A percentile compares a stretch with the other conserved stretches of the same genome.
Conservation (phyloP, 73 alveolate species). For the Paramecium sexaurelia region DNA sequence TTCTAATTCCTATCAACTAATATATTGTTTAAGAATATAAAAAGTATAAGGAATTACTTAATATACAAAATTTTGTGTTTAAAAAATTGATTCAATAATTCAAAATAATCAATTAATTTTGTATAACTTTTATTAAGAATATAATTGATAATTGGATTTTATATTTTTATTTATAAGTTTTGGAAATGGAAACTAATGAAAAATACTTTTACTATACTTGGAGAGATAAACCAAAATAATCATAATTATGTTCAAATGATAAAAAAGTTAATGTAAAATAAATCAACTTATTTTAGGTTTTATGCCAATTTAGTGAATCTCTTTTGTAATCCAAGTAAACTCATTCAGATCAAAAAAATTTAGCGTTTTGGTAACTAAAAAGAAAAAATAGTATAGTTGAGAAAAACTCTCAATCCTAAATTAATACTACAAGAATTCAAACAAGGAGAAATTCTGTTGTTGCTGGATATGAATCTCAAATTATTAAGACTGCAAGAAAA, state of each 20-base stretch:
- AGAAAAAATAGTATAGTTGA: conserved; percentile 4
- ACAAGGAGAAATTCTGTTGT: conserved; percentile 24
- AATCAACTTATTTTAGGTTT: neutral
- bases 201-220: conserved; percentile 29
- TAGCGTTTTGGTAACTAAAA: neutral
- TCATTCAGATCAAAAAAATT: neutral
- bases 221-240: conserved; percentile 31
- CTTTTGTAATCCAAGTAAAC: neutral
- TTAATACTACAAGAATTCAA: neutral
- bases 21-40: no score
- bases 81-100: no score
- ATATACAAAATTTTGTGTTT: no score
- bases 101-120: no score
- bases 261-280: neutral
- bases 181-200: neutral
- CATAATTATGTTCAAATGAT: neutral
- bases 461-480: neutral
- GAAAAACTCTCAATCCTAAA: neutral
- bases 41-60: no score
- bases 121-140: no score
- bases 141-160: no score
- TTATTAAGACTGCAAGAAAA: neutral
- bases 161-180: neutral
- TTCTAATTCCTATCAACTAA: no score
- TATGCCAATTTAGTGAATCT: neutral